Percentiles rank a stretch among this genome's conserved stretches.
Evolutionary conservation across 163 green algal genomes (phyloP).

Genomic region (Chlorella variabilis): DNA sequence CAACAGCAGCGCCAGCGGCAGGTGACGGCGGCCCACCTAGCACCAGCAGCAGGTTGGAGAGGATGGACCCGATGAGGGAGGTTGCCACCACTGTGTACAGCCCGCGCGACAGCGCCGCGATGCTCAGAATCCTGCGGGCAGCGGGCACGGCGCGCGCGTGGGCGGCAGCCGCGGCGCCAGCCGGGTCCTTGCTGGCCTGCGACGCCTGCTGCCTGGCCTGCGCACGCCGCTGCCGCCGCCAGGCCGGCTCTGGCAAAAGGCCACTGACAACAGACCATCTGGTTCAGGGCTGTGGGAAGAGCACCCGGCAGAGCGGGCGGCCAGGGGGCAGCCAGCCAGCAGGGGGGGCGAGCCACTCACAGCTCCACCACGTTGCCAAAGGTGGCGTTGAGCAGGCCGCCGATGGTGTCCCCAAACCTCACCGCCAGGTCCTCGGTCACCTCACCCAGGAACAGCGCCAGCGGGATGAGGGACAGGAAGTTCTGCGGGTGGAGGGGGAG

Average conservation of each 20-base stretch:
- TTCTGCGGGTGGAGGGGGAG: conserved; percentile 57
- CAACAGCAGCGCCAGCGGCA: too few species aligned
- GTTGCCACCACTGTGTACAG: conserved; percentile 80
- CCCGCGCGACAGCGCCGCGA: conserved; percentile 75
- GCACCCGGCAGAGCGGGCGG: too few species aligned
- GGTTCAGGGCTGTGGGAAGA: too few species aligned
- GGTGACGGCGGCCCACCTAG: conserved; percentile 59
- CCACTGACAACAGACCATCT: too few species aligned
- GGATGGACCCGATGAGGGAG: conserved; percentile 89
- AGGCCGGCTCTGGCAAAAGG: too few species aligned
- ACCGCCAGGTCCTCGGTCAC: conserved; percentile 31
- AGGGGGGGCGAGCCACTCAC: too few species aligned
- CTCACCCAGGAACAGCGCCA: conserved; percentile 58
- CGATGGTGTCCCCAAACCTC: conserved; percentile 56
- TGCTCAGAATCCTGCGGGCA: conserved; percentile 63
- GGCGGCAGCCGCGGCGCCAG: too few species aligned
- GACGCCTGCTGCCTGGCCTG: too few species aligned
- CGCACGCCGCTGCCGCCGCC: too few species aligned
- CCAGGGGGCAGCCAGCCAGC: too few species aligned
- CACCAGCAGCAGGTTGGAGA: conserved; percentile 93
- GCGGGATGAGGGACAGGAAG: conserved; percentile 81
- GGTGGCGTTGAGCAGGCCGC: conserved; percentile 85
- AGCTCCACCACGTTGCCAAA: conserved; percentile 92
- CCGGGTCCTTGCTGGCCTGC: too few species aligned
- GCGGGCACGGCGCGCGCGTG: neutral